A percentile compares a stretch with the other conserved stretches of the same genome.
Evolutionary conservation across 768 basidiomycete species (phyloP).

Genomic region (Naganishia kalamii): DNA sequence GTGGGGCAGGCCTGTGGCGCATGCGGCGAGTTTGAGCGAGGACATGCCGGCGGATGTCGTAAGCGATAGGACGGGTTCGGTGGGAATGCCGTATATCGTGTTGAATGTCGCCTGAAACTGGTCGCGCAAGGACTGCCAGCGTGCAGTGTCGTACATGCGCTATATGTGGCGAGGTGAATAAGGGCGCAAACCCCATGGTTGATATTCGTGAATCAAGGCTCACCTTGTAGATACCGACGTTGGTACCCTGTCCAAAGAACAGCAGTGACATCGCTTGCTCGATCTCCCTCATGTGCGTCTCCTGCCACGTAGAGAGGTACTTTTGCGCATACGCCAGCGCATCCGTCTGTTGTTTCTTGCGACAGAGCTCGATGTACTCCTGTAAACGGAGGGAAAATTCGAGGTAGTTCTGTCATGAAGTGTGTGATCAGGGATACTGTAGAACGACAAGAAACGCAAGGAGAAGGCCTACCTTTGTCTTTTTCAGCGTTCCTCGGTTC

Average conservation of each 20-base stretch:
- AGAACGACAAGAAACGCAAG: not conserved
- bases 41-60: conserved; percentile 86
- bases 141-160: conserved; percentile 72
- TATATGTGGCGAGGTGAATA: conserved; percentile 38
- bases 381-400: conserved; percentile 95
- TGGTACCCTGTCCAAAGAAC: conserved; percentile 61
- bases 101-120: conserved; percentile 83
- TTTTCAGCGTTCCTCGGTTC: conserved; percentile 84
- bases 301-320: conserved; percentile 67
- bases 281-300: conserved; percentile 71
- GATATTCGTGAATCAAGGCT: conserved; percentile 5
- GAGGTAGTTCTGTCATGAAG: conserved; percentile 71
- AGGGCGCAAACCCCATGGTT: not conserved
- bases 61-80: conserved; percentile 77
- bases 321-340: conserved; percentile 81
- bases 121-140: conserved; percentile 69
- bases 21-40: conserved; percentile 80
- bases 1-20: conserved; percentile 49
- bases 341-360: conserved; percentile 59
- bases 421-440: not conserved
- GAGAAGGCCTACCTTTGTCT: conserved; percentile 62
- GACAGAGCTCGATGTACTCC: conserved; percentile 87
- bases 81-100: conserved; percentile 75
- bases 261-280: conserved; percentile 69
- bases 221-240: conserved; percentile 74